phyloP scores from a whole-genome alignment of 805 yeast genomes.

The Debaryomyces tyrocola region DNA sequence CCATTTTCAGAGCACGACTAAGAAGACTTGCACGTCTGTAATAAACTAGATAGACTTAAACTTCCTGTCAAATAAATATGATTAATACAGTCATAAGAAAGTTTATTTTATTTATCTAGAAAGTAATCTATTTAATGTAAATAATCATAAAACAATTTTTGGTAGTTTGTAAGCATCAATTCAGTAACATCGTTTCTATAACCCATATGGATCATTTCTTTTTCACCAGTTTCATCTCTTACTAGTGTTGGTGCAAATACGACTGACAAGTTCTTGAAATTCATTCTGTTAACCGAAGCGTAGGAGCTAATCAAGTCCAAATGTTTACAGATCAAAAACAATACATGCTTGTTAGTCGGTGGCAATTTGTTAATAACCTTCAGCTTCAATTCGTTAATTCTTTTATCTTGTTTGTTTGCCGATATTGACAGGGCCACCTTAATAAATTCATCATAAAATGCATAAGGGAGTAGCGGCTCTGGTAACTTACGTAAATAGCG shows the following conservation, averaged over 20 bases:
- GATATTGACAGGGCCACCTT: slow-evolving; percentile 41
- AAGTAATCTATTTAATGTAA: background rate
- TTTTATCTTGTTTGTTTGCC: slow-evolving; percentile 24
- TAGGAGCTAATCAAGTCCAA: slow-evolving; percentile 56
- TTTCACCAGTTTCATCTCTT: slow-evolving; percentile 73
- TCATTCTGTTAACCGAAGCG: slow-evolving; percentile 73
- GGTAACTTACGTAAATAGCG: slow-evolving; percentile 83
- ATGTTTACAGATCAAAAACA: slow-evolving; percentile 63
- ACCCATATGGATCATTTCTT: slow-evolving; percentile 84
- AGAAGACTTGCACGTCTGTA: too few species aligned
- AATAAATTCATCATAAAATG: slow-evolving; percentile 66
- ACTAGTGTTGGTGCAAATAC: slow-evolving; percentile 94
- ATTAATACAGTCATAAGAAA: too few species aligned
- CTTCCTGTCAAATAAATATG: too few species aligned
- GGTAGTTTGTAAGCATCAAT: slow-evolving; percentile 55
- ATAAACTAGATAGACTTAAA: too few species aligned
- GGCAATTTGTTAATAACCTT: slow-evolving; percentile 59
- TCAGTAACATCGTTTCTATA: slow-evolving; percentile 77
- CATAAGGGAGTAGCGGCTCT: slow-evolving; percentile 77
- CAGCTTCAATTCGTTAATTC: slow-evolving; percentile 41
- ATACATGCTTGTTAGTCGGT: slow-evolving; percentile 58
- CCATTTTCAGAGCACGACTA: background rate
- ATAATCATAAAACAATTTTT: slow-evolving; percentile 29
- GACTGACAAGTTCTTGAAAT: slow-evolving; percentile 74
- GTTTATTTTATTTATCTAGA: too few species aligned